Base-by-base conservation (phyloP, 805 yeast genomes). In the Kodamaea kakaduensis region DNA sequence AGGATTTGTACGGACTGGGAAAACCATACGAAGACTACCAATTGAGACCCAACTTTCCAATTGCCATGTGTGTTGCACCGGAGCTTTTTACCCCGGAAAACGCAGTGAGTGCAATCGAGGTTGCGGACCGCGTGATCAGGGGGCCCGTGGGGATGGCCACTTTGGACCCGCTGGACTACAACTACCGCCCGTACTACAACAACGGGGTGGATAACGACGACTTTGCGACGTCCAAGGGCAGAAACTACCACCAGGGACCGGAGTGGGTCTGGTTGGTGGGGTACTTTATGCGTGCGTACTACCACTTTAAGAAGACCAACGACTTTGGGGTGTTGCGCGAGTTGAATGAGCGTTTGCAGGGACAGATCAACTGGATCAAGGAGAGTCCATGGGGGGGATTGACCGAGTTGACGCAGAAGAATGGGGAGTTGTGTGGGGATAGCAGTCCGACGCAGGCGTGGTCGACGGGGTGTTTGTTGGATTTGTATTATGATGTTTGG, bases 161-260 rank as follows among this genome's bases (percentile, higher is more conserved):
- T 0, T 69, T 90, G 43, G 98, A 93, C 54, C 97, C 98, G 3
- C 73, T 81, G 9, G 98, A 90, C 62, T 74, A 78, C 64, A 89
- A 90, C 59, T 90, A 93, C 58, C 73, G 95, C 44, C 98, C 98
- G 2, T 77, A 85, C 61, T 90, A 90, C 59, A 67, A 68, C 51
- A 93, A 90, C 56, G 64, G 87, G 31, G 82, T 75, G 25, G 97
- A 90, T 51, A 77, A 75, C 35, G 77, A 72, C 4, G 96, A 90
- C 58, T 93, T 88, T 70, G 87, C 94, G 1, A 88, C 97, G 0
- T 72, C 97, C 2, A 87, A 88, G 60, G 98, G 98, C 19, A 75
- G 97, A 50, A 93, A 93, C 61, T 90, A 90, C 57, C 98, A 90
- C 59, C 97, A 90, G 62, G 98, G 98, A 2, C 98, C 98, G 2